Conservation (phyloP, 2,329 filamentous ascomycete genomes). For the Sporothrix humicola region DNA sequence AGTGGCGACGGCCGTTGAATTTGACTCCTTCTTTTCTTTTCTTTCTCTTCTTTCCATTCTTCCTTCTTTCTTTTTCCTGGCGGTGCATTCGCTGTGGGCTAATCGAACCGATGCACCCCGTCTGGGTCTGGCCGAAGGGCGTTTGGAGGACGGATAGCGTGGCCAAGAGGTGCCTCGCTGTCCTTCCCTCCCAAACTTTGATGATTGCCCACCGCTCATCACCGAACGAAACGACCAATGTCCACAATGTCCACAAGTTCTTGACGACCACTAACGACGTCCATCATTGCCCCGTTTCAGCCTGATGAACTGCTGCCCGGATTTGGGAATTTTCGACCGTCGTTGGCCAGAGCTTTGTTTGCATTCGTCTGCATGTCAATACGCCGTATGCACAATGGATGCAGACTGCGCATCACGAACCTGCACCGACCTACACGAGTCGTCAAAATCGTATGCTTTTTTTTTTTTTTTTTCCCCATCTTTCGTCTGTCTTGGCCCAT, state of each 20-base stretch:
- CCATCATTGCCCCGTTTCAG: conserved; percentile 3
- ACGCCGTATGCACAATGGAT: not conserved
- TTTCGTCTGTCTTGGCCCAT: not conserved
- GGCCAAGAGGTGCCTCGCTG: not conserved
- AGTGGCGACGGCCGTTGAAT: not conserved
- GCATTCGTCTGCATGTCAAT: not conserved
- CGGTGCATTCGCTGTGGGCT: conserved; percentile 8
- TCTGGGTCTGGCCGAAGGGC: not conserved
- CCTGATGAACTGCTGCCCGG: conserved; percentile 12
- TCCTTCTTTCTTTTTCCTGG: not conserved
- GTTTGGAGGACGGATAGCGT: not conserved
- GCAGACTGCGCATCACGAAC: no score
- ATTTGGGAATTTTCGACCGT: not conserved
- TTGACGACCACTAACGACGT: not conserved
- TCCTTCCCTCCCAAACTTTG: not conserved
- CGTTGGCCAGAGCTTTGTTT: not conserved
- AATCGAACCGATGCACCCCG: not conserved
- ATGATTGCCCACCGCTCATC: no score
- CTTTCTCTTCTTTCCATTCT: not conserved
- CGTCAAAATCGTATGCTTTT: not conserved
- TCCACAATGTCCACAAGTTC: not conserved
- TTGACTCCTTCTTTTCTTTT: not conserved
- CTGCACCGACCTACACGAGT: no score
- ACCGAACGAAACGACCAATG: no score
- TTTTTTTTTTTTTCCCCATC: not conserved